phyloP scores from a whole-genome alignment of 2,329 filamentous ascomycete genomes.

The Pseudopithomyces chartarum region DNA sequence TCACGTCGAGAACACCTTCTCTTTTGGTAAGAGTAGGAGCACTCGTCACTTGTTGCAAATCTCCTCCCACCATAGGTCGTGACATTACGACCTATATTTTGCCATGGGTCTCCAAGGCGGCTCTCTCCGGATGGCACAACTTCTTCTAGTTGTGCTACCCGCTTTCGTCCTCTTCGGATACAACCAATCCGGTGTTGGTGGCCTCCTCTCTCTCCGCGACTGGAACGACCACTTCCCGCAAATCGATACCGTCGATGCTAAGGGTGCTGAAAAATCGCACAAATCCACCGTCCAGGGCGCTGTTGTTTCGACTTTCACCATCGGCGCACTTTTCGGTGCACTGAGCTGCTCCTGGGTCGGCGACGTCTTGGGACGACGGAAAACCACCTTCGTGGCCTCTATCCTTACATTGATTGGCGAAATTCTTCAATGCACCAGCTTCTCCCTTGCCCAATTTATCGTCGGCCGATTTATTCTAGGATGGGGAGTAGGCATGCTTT shows the following conservation, averaged over 20 bases:
- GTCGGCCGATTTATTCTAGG: conserved; percentile 53
- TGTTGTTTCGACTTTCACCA: conserved; percentile 52
- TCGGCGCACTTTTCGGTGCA: conserved; percentile 54
- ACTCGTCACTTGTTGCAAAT: neutral
- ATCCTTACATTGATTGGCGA: conserved; percentile 50
- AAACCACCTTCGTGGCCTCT: conserved; percentile 51
- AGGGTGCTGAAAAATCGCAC: conserved; percentile 48
- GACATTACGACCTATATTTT: neutral
- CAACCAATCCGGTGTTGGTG: conserved; percentile 58
- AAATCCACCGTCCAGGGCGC: conserved; percentile 54
- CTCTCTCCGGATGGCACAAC: conserved; percentile 36
- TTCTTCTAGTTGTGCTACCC: conserved; percentile 46
- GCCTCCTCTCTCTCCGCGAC: conserved; percentile 48
- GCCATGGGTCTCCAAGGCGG: conserved; percentile 26
- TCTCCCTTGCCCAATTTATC: conserved; percentile 52
- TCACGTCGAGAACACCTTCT: neutral
- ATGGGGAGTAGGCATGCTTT: conserved; percentile 50
- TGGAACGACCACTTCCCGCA: conserved; percentile 54
- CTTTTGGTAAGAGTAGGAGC: neutral
- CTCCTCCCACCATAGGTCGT: neutral
- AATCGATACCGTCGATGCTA: conserved; percentile 54
- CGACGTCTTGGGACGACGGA: conserved; percentile 52
- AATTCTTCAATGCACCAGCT: conserved; percentile 52
- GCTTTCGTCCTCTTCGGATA: conserved; percentile 58
- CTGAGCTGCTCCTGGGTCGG: conserved; percentile 53